Evolutionary conservation across 2,329 filamentous ascomycete genomes (phyloP).

Genomic region (Neopestalotiopsis sp.): DNA sequence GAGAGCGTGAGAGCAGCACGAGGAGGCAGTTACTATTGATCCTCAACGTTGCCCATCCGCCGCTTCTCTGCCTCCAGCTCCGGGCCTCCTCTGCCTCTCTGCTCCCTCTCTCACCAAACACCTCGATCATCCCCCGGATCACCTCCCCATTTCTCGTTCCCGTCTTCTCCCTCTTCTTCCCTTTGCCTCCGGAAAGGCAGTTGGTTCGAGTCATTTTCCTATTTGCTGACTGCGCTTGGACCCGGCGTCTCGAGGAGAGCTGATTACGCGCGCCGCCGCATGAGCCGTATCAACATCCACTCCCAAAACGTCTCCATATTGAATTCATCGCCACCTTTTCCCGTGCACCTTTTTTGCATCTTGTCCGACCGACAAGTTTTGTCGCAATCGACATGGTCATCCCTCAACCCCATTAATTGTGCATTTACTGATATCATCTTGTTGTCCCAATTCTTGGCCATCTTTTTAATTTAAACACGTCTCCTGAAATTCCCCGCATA

Average conservation of each 20-base stretch:
- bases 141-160: constrained; percentile 31
- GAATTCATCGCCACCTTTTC: constrained; percentile 26
- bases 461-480: constrained; percentile 10
- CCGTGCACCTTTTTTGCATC: constrained; percentile 22
- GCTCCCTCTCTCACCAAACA: constrained; percentile 21
- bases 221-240: constrained; percentile 16
- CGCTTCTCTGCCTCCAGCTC: constrained; percentile 8
- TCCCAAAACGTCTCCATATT: constrained; percentile 18
- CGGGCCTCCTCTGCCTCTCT: constrained; percentile 10
- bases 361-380: constrained; percentile 21
- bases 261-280: constrained; percentile 24
- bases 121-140: constrained; percentile 20
- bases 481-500: not conserved
- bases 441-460: constrained; percentile 1
- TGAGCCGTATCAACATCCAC: constrained; percentile 26
- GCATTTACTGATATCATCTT: not conserved
- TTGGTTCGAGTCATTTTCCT: constrained; percentile 34
- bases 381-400: constrained; percentile 32
- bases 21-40: constrained; percentile 19
- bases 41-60: constrained; percentile 29
- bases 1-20: not conserved
- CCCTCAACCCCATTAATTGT: constrained; percentile 26
- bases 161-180: constrained; percentile 25
- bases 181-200: constrained; percentile 31
- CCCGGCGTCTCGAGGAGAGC: not conserved